A percentile compares a stretch with the other conserved stretches of the same genome.
These are phyloP conservation scores for Exserohilum rostratum DNA, from an alignment of 2,329 filamentous ascomycete genomes.

Conservation along the genomic window DNA sequence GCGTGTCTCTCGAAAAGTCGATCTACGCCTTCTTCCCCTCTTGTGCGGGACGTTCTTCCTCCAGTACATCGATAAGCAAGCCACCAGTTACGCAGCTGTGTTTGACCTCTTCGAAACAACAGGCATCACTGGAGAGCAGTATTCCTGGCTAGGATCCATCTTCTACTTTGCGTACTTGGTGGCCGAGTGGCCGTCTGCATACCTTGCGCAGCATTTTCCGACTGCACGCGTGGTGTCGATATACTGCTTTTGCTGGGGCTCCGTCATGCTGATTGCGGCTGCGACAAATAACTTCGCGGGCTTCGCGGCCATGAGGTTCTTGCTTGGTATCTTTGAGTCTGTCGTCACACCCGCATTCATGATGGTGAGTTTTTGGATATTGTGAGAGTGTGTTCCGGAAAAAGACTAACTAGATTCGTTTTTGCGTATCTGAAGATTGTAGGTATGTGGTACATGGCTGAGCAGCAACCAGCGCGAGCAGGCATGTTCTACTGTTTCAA, in stretches of 20 bases:
- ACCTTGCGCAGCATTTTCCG: conserved; percentile 40
- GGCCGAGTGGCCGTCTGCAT: conserved; percentile 27
- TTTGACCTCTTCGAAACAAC: conserved; percentile 62
- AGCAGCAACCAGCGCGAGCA: conserved; percentile 27
- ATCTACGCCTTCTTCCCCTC: conserved; percentile 59
- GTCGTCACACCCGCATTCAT: conserved; percentile 27
- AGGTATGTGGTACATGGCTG: conserved; percentile 14
- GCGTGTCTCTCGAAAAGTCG: conserved; percentile 54
- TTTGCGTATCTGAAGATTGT: neutral
- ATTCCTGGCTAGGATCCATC: conserved; percentile 62
- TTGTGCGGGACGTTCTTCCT: conserved; percentile 59
- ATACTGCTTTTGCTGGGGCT: conserved; percentile 25
- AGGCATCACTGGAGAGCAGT: conserved; percentile 55
- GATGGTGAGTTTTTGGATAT: conserved; percentile 23
- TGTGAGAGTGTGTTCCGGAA: no score
- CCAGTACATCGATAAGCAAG: conserved; percentile 64
- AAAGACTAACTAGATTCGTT: neutral
- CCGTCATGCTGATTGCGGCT: conserved; percentile 25
- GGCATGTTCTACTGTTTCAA: conserved; percentile 35
- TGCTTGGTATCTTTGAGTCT: conserved; percentile 32
- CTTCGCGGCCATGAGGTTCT: conserved; percentile 25
- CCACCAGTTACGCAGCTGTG: conserved; percentile 61
- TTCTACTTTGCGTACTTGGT: conserved; percentile 58
- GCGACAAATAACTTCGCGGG: conserved; percentile 28
- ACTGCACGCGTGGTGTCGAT: conserved; percentile 42